A percentile compares a stretch with the other conserved stretches of the same genome.
Conservation (phyloP, 306 rosid genomes). For the Quercus ilex region DNA sequence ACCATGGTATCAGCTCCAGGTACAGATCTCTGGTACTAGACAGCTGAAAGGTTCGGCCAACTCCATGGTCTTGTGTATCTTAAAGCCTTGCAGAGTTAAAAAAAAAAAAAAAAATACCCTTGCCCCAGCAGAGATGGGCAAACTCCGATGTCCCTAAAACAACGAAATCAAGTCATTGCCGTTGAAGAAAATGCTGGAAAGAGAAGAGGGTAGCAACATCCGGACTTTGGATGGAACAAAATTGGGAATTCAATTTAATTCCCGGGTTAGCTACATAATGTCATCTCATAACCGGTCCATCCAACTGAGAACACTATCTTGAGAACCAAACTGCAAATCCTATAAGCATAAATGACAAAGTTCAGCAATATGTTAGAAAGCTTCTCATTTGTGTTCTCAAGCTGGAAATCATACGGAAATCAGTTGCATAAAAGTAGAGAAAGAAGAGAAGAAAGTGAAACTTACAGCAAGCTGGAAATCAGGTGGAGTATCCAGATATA, state of each 20-base stretch:
- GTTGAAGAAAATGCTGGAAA: neutral
- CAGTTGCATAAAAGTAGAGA: neutral
- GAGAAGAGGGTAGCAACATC: neutral
- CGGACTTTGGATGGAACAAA: conserved; percentile 18
- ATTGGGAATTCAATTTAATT: conserved; percentile 15
- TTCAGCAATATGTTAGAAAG: conserved; percentile 9
- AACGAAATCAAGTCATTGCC: neutral
- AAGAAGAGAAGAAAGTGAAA: conserved; percentile 8
- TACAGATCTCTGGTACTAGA: neutral
- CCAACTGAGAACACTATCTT: conserved; percentile 64
- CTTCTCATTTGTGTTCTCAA: neutral
- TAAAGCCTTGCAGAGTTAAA: neutral
- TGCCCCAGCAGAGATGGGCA: conserved; percentile 2
- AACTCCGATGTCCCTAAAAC: neutral
- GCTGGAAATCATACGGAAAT: no score
- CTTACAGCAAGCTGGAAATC: conserved; percentile 75
- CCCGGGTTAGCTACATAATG: conserved; percentile 1
- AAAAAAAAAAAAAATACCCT: neutral
- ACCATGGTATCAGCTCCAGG: neutral
- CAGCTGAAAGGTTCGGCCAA: neutral
- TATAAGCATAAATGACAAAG: conserved; percentile 27
- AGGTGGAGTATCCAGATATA: conserved; percentile 71
- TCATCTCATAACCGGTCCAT: conserved; percentile 41
- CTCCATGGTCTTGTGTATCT: neutral
- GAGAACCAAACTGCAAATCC: conserved; percentile 70